Evolutionary conservation across 2,329 filamentous ascomycete species (phyloP).

Genomic region (Colletotrichum kahawae): DNA sequence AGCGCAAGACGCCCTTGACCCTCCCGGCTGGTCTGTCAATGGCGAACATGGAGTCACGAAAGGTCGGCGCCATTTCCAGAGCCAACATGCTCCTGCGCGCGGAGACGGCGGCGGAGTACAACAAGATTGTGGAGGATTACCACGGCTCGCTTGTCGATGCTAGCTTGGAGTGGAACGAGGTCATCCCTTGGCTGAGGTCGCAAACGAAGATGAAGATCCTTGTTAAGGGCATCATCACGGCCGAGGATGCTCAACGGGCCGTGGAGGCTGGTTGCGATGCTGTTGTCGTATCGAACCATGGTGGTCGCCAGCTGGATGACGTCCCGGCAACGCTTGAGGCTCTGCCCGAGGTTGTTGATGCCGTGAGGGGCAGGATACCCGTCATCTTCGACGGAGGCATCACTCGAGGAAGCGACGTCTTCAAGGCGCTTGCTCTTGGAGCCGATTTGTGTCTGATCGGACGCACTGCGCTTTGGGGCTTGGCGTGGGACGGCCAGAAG

Average conservation of each 20-base stretch:
- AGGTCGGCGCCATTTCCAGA: constrained; percentile 6
- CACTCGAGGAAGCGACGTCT: constrained; percentile 14
- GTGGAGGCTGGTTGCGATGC: constrained; percentile 23
- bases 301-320: constrained; percentile 22
- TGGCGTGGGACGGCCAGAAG: constrained; percentile 18
- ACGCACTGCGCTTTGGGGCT: constrained; percentile 15
- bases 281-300: constrained; percentile 28
- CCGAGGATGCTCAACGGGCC: constrained; percentile 24
- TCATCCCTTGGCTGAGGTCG: constrained; percentile 26
- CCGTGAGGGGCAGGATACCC: constrained; percentile 24
- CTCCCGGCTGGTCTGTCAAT: constrained; percentile 26
- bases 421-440: constrained; percentile 17
- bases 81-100: constrained; percentile 23
- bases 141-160: constrained; percentile 19
- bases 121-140: not conserved
- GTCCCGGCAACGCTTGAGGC: constrained; percentile 24
- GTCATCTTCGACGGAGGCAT: constrained; percentile 23
- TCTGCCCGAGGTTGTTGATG: constrained; percentile 10
- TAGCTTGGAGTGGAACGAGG: constrained; percentile 26
- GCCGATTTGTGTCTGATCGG: constrained; percentile 16
- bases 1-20: constrained; percentile 28
- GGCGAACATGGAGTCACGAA: constrained; percentile 23
- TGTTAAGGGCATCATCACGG: constrained; percentile 26
- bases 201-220: constrained; percentile 29
- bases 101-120: constrained; percentile 17